phyloP scores from a whole-genome alignment of 805 yeast genomes.

The Saccharomycopsis fermentans region DNA sequence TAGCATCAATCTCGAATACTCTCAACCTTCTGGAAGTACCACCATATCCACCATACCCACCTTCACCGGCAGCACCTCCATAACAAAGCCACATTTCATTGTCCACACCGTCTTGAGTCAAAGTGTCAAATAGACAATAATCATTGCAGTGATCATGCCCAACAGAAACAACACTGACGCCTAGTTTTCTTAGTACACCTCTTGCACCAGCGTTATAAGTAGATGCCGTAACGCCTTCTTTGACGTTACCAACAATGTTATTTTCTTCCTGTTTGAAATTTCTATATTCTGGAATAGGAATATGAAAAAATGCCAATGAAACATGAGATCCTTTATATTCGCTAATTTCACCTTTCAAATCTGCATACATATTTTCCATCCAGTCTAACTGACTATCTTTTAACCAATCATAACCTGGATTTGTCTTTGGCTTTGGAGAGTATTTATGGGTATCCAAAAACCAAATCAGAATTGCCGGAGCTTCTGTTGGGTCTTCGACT shows the following conservation, averaged over 20 bases:
- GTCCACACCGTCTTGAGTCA: constrained; percentile 21
- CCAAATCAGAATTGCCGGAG: constrained; percentile 51
- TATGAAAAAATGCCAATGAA: constrained; percentile 89
- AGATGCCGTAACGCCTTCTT: constrained; percentile 79
- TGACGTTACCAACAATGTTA: constrained; percentile 45
- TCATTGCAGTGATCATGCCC: constrained; percentile 98
- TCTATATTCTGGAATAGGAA: constrained; percentile 81
- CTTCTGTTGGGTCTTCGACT: constrained; percentile 32
- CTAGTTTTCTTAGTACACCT: constrained; percentile 45
- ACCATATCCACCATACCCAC: constrained; percentile 92
- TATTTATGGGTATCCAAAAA: constrained; percentile 80
- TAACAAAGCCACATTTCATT: constrained; percentile 73
- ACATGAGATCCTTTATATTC: constrained; percentile 36
- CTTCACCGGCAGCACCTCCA: constrained; percentile 92
- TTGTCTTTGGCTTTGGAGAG: constrained; percentile 52
- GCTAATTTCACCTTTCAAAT: constrained; percentile 22
- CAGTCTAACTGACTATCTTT: constrained; percentile 58
- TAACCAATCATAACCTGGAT: constrained; percentile 81
- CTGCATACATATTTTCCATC: constrained; percentile 31
- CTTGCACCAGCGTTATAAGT: constrained; percentile 58
- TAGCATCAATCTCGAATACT: constrained; percentile 53
- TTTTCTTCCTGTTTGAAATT: constrained; percentile 25
- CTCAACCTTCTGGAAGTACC: constrained; percentile 77
- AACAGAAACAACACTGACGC: constrained; percentile 65
- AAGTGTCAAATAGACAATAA: constrained; percentile 57